These are phyloP conservation scores for Venturia nashicola DNA, from an alignment of 2,329 filamentous ascomycete species.

Conservation along the genomic window DNA sequence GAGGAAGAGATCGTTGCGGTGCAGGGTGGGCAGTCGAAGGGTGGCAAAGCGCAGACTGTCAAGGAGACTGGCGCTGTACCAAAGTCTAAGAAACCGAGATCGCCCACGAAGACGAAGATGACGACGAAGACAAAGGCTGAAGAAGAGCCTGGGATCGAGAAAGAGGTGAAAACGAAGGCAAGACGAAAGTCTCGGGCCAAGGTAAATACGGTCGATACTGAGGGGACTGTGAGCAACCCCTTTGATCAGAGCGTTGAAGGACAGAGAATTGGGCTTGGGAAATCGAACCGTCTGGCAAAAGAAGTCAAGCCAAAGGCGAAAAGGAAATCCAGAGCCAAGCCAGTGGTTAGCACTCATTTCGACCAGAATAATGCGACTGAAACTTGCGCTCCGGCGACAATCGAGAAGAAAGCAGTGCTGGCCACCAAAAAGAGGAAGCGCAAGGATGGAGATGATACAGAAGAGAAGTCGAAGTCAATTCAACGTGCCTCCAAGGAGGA, in stretches of 20 bases:
- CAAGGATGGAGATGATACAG: background rate
- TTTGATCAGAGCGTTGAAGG: background rate
- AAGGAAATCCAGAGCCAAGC: background rate
- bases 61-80: background rate
- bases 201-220: background rate
- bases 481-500: background rate
- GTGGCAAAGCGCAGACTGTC: background rate
- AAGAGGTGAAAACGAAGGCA: background rate
- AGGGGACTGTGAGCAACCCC: background rate
- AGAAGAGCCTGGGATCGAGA: background rate
- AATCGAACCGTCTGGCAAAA: background rate
- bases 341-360: background rate
- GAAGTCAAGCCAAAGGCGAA: background rate
- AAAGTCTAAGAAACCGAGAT: background rate
- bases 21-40: background rate
- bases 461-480: background rate
- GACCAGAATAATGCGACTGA: background rate
- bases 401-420: background rate
- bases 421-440: slow-evolving; percentile 1
- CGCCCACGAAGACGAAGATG: background rate
- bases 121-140: background rate
- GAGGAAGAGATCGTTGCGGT: background rate
- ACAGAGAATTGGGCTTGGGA: background rate
- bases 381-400: background rate
- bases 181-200: background rate